Evolutionary conservation across 2,329 filamentous ascomycete species (phyloP).

Genomic region (Dactylellina cionopaga): DNA sequence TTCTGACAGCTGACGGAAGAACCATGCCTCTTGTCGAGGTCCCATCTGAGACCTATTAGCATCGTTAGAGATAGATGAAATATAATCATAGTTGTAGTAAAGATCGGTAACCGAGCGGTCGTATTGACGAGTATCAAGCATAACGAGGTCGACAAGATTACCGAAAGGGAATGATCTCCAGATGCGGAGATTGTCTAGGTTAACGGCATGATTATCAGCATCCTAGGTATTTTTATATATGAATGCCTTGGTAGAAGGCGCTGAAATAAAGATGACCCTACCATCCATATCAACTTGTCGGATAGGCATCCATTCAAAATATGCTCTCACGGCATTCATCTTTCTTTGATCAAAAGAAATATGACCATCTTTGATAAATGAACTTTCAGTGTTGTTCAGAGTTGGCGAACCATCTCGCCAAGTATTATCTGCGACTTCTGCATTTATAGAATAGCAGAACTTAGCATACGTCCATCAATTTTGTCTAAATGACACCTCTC

Average conservation of each 20-base stretch:
- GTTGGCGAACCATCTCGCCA: conserved; percentile 71
- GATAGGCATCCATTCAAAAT: conserved; percentile 74
- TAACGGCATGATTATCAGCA: conserved; percentile 50
- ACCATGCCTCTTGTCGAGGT: conserved; percentile 77
- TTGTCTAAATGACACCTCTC: too few relatives aligned
- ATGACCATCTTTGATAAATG: conserved; percentile 69
- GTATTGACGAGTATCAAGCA: conserved; percentile 76
- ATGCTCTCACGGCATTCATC: conserved; percentile 76
- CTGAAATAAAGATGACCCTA: background rate
- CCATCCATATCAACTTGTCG: conserved; percentile 59
- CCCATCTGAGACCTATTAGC: conserved; percentile 77
- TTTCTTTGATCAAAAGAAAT: conserved; percentile 76
- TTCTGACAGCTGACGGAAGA: conserved; percentile 69
- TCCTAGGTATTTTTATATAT: too few relatives aligned
- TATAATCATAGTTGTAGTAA: conserved; percentile 71
- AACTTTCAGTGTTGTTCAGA: conserved; percentile 74
- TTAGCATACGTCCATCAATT: conserved; percentile 29
- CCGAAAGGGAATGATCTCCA: conserved; percentile 75
- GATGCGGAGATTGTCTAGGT: conserved; percentile 71
- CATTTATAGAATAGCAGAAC: conserved; percentile 16
- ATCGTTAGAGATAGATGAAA: conserved; percentile 72
- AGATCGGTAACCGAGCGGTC: conserved; percentile 72
- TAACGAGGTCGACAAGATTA: conserved; percentile 72
- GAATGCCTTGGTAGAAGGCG: conserved; percentile 55
- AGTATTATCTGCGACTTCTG: conserved; percentile 71